Conservation (phyloP, 2,329 filamentous ascomycete genomes). For the Aspergillus pseudonomiae region DNA sequence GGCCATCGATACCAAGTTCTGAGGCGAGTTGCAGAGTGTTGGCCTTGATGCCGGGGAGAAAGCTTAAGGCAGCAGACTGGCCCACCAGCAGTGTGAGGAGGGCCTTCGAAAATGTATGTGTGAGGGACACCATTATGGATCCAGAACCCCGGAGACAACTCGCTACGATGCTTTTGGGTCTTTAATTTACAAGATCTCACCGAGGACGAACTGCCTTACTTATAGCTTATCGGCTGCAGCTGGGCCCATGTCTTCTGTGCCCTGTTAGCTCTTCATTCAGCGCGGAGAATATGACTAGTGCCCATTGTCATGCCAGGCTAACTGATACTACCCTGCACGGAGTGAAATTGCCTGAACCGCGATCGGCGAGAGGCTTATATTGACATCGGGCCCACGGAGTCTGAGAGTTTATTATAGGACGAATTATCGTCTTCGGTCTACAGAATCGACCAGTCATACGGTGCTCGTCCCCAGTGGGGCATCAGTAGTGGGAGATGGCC, state of each 20-base stretch:
- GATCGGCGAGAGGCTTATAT: slow-evolving; percentile 3
- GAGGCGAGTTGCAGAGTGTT: neutral
- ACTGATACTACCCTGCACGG: neutral
- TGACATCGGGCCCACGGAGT: neutral
- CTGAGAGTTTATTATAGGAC: neutral
- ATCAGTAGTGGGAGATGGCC: too few species aligned
- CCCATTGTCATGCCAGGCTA: neutral
- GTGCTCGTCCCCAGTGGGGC: neutral
- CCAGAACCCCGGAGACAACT: neutral
- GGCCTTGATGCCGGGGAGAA: neutral
- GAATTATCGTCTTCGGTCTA: neutral
- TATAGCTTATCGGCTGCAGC: neutral
- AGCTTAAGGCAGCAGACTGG: neutral
- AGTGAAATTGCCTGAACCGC: neutral
- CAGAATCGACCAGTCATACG: neutral
- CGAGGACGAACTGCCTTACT: neutral
- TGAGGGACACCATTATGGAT: neutral
- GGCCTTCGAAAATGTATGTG: neutral
- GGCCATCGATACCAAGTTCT: neutral
- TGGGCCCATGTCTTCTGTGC: neutral
- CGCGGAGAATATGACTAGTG: neutral
- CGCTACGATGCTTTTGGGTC: neutral
- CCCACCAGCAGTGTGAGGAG: neutral
- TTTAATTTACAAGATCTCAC: neutral
- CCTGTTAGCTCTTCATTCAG: neutral